phyloP scores from a whole-genome alignment of 2,329 filamentous ascomycete genomes.

The Pyrenochaeta sp. region DNA sequence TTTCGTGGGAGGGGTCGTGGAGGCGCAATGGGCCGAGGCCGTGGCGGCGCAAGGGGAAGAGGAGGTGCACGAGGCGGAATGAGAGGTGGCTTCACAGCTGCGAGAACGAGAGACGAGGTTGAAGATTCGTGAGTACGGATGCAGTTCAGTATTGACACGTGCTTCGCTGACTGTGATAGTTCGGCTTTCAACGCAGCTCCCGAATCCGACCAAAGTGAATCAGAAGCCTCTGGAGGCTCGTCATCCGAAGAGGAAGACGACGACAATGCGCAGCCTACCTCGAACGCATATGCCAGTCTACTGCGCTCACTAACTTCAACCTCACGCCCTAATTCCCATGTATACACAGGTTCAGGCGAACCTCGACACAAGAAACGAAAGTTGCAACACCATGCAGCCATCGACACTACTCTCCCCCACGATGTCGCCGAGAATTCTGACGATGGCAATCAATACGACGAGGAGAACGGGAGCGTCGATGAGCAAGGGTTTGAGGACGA shows the following conservation, averaged over 20 bases:
- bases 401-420: neutral
- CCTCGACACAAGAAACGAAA: conserved; percentile 63
- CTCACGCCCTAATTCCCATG: conserved; percentile 42
- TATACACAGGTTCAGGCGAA: conserved; percentile 47
- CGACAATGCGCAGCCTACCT: conserved; percentile 31
- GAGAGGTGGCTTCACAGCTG: conserved; percentile 40
- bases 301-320: conserved; percentile 63
- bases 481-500: too few species aligned
- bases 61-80: conserved; percentile 23
- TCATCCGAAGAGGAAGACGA: conserved; percentile 39
- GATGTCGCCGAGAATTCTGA: neutral
- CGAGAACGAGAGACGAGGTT: conserved; percentile 35
- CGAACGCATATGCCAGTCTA: conserved; percentile 63
- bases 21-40: conserved; percentile 8
- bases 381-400: conserved; percentile 42
- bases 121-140: conserved; percentile 40
- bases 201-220: conserved; percentile 21
- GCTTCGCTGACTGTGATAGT: conserved; percentile 19
- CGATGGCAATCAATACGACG: conserved; percentile 1
- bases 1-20: conserved; percentile 15
- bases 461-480: neutral
- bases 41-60: conserved; percentile 9
- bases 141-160: conserved; percentile 4
- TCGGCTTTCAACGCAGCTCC: conserved; percentile 20
- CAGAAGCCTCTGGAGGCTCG: conserved; percentile 29